Conservation (phyloP, 2,329 filamentous ascomycete species). For the Daldinia eschscholtzii region DNA sequence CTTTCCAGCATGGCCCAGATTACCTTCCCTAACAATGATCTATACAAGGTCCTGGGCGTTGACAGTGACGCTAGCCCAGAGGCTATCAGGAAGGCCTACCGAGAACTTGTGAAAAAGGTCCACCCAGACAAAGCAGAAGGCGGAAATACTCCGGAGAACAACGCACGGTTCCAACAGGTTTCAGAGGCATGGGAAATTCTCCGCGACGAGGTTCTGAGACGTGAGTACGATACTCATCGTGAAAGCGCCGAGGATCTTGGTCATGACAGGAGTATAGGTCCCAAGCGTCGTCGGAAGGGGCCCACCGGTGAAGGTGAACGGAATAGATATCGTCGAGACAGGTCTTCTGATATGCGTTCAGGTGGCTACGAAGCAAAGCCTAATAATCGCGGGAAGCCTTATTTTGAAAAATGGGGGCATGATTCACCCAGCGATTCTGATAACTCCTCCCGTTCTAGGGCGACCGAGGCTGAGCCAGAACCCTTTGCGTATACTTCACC, state of each 20-base stretch:
- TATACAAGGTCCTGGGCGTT: conserved; percentile 34
- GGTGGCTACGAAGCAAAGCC: conserved; percentile 4
- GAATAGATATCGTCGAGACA: neutral
- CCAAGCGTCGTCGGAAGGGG: conserved; percentile 1
- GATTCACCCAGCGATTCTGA: neutral
- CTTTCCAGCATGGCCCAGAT: conserved; percentile 22
- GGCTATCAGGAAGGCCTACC: conserved; percentile 38
- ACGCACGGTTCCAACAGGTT: conserved; percentile 18
- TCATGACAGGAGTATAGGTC: neutral
- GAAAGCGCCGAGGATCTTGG: neutral
- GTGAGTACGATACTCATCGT: conserved; percentile 33
- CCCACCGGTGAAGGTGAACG: neutral
- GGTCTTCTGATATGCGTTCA: neutral
- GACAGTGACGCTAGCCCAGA: conserved; percentile 27
- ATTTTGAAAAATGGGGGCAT: conserved; percentile 8
- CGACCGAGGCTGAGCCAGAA: neutral
- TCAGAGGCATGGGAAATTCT: conserved; percentile 38
- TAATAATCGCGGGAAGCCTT: conserved; percentile 7
- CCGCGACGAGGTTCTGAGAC: conserved; percentile 27
- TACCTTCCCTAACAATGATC: conserved; percentile 30
- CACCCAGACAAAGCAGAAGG: conserved; percentile 40
- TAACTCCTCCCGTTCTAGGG: neutral
- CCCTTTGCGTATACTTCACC: neutral
- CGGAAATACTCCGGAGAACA: conserved; percentile 35
- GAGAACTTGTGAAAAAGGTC: conserved; percentile 23